Base-by-base conservation (phyloP, 768 basidiomycete species). In the Lyophyllum decastes region DNA sequence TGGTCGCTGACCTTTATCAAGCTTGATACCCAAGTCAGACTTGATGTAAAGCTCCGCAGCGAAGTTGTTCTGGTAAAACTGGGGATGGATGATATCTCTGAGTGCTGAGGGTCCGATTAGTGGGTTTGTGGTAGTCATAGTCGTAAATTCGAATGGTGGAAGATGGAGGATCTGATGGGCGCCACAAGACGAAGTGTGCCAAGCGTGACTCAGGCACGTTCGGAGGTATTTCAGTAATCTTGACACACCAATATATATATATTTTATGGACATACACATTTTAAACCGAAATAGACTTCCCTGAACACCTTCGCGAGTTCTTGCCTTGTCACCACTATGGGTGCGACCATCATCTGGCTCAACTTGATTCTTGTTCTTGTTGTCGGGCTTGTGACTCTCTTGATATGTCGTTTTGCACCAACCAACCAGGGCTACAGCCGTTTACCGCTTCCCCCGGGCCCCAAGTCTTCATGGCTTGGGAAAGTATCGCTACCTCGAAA, bases 1-100 rank as follows among this genome's bases (percentile, higher is more conserved):
- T 25, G n/a, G 30, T 10, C 35, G 71, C 75, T 55, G 57, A 90
- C 95, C 95, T 82, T 94, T 92, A 75, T 97, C 95, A 33, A 98
- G 86, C 72, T 94, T 95, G 64, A 95, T 74, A 34, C 87, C 86
- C 14, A 94, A 81, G 47, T 95, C 90, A 26, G 79, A 79, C 72
- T 98, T 97, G 66, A 94, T 81, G 68, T 84, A 91, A 3, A 77
- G 67, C 70, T 98, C 95, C 55, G 90, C 87, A 43, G 84, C 78
- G 56, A 97, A 88, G 71, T 92, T 91, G 61, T 94, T 92, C 72
- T 98, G 95, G 72, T 97, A 94, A 69, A 97, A 95, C 67, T 96
- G 94, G 1, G 95, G 95, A 61, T 87, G 74, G 48, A 98, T 80
- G 59, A 93, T 76, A 72, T 93, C 91, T 66, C 77, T 79, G 57